A percentile compares a stretch with the other conserved stretches of the same genome.
These are phyloP conservation scores for Arthrobotrys musiformis DNA, from an alignment of 2,329 filamentous ascomycete species.

Conservation along the genomic window DNA sequence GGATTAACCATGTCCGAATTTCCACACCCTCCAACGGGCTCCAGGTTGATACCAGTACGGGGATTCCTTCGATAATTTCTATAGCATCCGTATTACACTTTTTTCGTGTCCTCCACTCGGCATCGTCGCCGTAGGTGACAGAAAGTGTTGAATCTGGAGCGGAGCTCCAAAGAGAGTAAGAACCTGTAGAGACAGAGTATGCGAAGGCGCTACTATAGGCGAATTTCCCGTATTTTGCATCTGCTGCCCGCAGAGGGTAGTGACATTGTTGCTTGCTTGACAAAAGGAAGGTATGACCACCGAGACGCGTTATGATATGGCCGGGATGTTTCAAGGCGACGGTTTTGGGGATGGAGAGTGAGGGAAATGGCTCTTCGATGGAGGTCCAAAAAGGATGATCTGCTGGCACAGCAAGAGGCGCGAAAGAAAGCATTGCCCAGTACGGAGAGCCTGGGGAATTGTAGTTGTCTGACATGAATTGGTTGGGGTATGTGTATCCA, in stretches of 20 bases:
- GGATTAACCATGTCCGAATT: conserved; percentile 73
- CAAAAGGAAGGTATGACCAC: conserved; percentile 80
- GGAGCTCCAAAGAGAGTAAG: conserved; percentile 80
- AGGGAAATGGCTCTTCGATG: conserved; percentile 72
- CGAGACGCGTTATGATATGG: conserved; percentile 77
- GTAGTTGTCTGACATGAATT: conserved; percentile 85
- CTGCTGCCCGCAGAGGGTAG: conserved; percentile 82
- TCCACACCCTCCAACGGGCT: conserved; percentile 72
- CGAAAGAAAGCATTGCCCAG: conserved; percentile 83
- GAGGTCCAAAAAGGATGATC: conserved; percentile 80
- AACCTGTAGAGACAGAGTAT: conserved; percentile 80
- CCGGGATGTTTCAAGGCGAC: conserved; percentile 74
- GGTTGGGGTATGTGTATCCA: conserved; percentile 82
- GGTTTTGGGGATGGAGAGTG: conserved; percentile 69
- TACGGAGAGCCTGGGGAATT: conserved; percentile 79
- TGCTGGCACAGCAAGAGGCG: conserved; percentile 75
- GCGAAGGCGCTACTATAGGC: conserved; percentile 80
- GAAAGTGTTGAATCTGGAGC: conserved; percentile 80
- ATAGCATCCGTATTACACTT: conserved; percentile 71
- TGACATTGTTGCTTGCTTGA: conserved; percentile 82
- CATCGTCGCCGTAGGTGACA: conserved; percentile 79
- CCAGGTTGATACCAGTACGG: conserved; percentile 76
- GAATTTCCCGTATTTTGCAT: conserved; percentile 83
- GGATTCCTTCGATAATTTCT: conserved; percentile 65
- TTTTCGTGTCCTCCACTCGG: conserved; percentile 81